phyloP scores from a whole-genome alignment of 148 eudicot species.

The Vaccinium corymbosum region DNA sequence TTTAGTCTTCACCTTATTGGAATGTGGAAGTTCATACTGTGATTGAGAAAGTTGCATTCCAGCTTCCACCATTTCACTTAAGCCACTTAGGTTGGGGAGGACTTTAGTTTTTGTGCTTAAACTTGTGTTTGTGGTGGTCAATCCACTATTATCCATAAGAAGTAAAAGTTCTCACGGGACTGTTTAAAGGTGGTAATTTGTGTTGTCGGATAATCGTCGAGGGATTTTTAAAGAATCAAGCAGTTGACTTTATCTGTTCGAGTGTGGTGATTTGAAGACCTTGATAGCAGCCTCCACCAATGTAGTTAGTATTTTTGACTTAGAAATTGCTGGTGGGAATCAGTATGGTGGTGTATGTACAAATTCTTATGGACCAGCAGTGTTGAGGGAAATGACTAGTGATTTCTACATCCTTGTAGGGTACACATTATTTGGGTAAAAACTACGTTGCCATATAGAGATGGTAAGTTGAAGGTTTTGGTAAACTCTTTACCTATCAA shows the following conservation, averaged over 20 bases:
- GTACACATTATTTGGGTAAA: not conserved
- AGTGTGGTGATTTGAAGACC: not conserved
- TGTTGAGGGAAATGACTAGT: not conserved
- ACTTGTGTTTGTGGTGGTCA: not conserved
- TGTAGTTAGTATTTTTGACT: not conserved
- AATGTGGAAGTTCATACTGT: not conserved
- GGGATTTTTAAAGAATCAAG: not conserved
- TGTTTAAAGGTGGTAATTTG: not conserved
- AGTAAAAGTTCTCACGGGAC: not conserved
- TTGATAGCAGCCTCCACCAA: not conserved
- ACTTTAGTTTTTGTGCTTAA: not conserved
- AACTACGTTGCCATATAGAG: not conserved
- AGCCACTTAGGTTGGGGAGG: not conserved
- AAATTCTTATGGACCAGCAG: not conserved
- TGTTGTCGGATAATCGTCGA: not conserved
- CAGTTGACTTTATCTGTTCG: not conserved
- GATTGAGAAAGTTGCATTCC: not conserved
- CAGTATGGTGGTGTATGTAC: not conserved
- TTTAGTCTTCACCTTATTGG: not conserved
- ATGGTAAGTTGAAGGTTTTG: not conserved
- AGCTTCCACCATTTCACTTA: not conserved
- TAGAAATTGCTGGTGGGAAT: not conserved
- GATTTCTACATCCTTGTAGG: not conserved
- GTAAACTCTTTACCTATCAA: not conserved
- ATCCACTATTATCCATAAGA: not conserved